Conservation (phyloP, 208 protist species). For the Trypanosoma melophagium region DNA sequence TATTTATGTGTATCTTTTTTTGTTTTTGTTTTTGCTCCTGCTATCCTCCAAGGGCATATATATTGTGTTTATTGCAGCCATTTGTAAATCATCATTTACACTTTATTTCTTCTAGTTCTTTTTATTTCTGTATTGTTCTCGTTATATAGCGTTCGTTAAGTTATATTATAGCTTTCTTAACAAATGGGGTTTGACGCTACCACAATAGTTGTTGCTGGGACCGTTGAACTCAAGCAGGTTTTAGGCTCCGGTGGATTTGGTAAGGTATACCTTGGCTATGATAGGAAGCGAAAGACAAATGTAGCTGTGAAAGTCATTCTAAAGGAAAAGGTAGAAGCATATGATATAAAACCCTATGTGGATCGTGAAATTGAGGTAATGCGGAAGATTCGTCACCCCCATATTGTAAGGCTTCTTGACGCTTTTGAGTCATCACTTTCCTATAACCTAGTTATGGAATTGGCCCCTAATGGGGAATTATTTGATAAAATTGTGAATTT, state of each 20-base stretch:
- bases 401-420: conserved; percentile 93
- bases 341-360: conserved; percentile 74
- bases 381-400: conserved; percentile 95
- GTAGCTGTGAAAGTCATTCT: conserved; percentile 93
- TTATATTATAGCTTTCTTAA: not conserved
- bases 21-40: no score
- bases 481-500: conserved; percentile 96
- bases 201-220: conserved; percentile 52
- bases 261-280: conserved; percentile 85
- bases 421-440: conserved; percentile 96
- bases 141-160: not conserved
- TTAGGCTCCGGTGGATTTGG: conserved; percentile 87
- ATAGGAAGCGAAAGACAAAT: conserved; percentile 70
- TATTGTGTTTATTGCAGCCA: no score
- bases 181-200: conserved; percentile 13
- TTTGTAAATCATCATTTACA: no score
- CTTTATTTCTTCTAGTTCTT: conserved; percentile 1
- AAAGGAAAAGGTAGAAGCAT: conserved; percentile 66
- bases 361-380: conserved; percentile 97
- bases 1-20: no score
- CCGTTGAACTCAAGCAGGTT: conserved; percentile 80
- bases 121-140: conserved; percentile 21
- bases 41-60: no score
- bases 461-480: conserved; percentile 97
- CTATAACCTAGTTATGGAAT: conserved; percentile 98